phyloP scores from a whole-genome alignment of 805 yeast genomes.

The Clavispora fructus region DNA sequence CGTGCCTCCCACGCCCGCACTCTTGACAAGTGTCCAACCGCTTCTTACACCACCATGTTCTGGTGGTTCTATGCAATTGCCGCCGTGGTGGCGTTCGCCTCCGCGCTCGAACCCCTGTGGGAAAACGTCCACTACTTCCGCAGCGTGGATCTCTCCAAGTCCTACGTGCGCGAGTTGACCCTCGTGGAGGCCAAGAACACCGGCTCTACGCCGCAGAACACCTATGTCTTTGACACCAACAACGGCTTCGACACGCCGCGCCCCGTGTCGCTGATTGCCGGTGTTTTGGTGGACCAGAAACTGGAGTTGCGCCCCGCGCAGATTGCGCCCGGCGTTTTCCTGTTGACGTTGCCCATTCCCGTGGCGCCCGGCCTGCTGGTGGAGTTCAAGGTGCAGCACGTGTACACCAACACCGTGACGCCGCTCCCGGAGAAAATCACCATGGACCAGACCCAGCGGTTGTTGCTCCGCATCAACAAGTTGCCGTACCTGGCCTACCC shows the following conservation, averaged over 20 bases:
- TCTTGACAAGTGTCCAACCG: not conserved
- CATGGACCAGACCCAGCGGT: slow-evolving; percentile 56
- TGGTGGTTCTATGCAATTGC: slow-evolving; percentile 8
- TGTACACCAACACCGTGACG: slow-evolving; percentile 40
- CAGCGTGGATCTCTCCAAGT: slow-evolving; percentile 56
- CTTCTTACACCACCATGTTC: not conserved
- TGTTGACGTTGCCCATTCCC: slow-evolving; percentile 55
- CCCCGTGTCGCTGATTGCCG: slow-evolving; percentile 40
- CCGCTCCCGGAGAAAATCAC: slow-evolving; percentile 64
- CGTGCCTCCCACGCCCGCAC: not conserved
- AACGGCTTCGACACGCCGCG: slow-evolving; percentile 43
- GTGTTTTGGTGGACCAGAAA: slow-evolving; percentile 24
- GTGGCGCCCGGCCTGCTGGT: slow-evolving; percentile 57
- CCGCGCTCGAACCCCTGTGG: slow-evolving; percentile 29
- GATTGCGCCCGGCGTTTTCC: slow-evolving; percentile 26
- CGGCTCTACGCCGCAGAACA: slow-evolving; percentile 46
- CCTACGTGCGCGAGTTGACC: slow-evolving; percentile 61
- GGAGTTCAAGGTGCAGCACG: slow-evolving; percentile 45
- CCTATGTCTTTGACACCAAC: slow-evolving; percentile 53
- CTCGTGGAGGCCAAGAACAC: slow-evolving; percentile 56
- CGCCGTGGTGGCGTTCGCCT: slow-evolving; percentile 5
- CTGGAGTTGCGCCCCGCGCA: slow-evolving; percentile 22
- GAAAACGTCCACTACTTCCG: slow-evolving; percentile 55
- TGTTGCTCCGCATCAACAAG: slow-evolving; percentile 51
- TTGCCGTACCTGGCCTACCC: slow-evolving; percentile 58